phyloP scores from a whole-genome alignment of 768 basidiomycete species.

The Macrolepiota fuliginosa region DNA sequence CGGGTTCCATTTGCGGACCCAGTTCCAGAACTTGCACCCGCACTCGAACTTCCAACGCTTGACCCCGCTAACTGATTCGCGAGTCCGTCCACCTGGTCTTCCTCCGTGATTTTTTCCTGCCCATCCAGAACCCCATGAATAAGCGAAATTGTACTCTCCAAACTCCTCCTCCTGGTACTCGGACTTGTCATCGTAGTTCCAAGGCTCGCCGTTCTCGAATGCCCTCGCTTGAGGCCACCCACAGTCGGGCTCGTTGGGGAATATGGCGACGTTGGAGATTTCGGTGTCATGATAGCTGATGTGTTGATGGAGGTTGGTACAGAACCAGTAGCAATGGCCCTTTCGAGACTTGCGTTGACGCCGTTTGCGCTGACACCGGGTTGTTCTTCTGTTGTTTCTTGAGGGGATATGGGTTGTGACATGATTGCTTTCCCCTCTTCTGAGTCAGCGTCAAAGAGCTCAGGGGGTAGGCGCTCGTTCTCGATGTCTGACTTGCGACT shows the following conservation, averaged over 20 bases:
- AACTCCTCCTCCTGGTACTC: constrained; percentile 83
- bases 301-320: constrained; percentile 13
- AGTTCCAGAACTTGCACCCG: not conserved
- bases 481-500: constrained; percentile 98
- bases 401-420: constrained; percentile 54
- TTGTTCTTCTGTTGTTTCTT: constrained; percentile 40
- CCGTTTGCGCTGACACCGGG: constrained; percentile 46
- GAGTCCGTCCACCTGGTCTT: constrained; percentile 35
- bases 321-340: constrained; percentile 22
- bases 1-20: not conserved
- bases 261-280: constrained; percentile 24
- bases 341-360: constrained; percentile 42
- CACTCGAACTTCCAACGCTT: constrained; percentile 19
- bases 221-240: constrained; percentile 65
- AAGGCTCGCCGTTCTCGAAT: constrained; percentile 75
- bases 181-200: constrained; percentile 97
- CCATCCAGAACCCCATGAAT: constrained; percentile 93
- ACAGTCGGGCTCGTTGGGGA: constrained; percentile 39
- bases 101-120: constrained; percentile 39
- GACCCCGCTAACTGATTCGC: constrained; percentile 34
- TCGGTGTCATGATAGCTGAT: constrained; percentile 22
- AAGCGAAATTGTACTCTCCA: constrained; percentile 95
- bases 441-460: constrained; percentile 81
- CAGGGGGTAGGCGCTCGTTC: constrained; percentile 97
- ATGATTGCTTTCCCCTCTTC: constrained; percentile 69